Evolutionary conservation across 345 rosid genomes (phyloP).

Genomic region (Arabis alpina): DNA sequence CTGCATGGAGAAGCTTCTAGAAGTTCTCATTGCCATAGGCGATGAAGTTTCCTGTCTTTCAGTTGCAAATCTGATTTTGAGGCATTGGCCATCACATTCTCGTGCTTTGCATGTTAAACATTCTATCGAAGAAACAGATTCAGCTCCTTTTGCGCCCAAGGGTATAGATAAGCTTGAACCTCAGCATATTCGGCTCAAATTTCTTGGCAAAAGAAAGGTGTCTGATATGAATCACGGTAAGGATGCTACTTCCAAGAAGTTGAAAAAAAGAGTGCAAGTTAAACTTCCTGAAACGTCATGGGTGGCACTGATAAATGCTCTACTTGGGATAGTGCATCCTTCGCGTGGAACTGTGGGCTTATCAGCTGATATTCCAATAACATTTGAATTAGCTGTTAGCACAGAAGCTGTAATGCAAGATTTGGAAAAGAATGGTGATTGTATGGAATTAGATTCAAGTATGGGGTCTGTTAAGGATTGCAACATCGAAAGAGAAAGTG

Average conservation of each 20-base stretch:
- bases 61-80: slow-evolving; percentile 88
- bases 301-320: slow-evolving; percentile 65
- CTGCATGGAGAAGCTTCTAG: slow-evolving; percentile 98
- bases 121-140: slow-evolving; percentile 74
- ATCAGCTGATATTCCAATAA: slow-evolving; percentile 82
- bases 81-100: slow-evolving; percentile 99
- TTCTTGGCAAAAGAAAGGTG: slow-evolving; percentile 84
- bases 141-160: slow-evolving; percentile 82
- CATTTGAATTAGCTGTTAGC: slow-evolving; percentile 51
- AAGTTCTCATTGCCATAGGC: slow-evolving; percentile 97
- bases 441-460: slow-evolving; percentile 44
- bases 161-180: slow-evolving; percentile 97
- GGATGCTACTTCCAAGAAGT: slow-evolving; percentile 56
- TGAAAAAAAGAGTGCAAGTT: slow-evolving; percentile 60
- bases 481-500: slow-evolving; percentile 60
- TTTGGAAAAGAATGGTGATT: slow-evolving; percentile 50
- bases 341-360: slow-evolving; percentile 45
- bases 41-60: slow-evolving; percentile 98
- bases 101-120: slow-evolving; percentile 88
- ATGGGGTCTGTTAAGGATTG: slow-evolving; percentile 50
- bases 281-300: slow-evolving; percentile 70
- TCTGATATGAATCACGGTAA: slow-evolving; percentile 54
- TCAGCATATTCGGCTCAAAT: slow-evolving; percentile 78
- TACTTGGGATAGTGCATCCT: slow-evolving; percentile 72
- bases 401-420: slow-evolving; percentile 50